These are phyloP conservation scores for Trypanosoma boissoni DNA, from an alignment of 208 protist species.

Conservation along the genomic window DNA sequence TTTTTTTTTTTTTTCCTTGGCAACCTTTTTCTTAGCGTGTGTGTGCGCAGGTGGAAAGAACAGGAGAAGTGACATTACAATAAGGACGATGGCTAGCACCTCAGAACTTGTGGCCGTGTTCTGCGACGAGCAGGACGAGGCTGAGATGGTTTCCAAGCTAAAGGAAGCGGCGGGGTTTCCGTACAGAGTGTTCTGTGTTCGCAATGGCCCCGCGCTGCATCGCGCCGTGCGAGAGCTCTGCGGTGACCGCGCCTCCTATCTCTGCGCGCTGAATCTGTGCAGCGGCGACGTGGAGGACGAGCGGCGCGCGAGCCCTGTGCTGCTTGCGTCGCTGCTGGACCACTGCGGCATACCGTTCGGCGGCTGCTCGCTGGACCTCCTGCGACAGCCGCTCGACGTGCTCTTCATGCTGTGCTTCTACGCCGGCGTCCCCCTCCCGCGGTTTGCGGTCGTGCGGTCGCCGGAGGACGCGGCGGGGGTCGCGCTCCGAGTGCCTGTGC, in stretches of 20 bases:
- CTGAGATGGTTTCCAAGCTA: background rate
- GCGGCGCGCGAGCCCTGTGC: constrained; percentile 29
- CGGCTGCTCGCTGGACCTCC: constrained; percentile 45
- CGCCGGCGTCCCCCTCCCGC: constrained; percentile 56
- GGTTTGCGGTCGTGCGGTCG: constrained; percentile 40
- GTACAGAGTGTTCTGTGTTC: constrained; percentile 33
- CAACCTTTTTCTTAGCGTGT: constrained; percentile 22
- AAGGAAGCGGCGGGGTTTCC: constrained; percentile 12
- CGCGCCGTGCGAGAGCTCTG: constrained; percentile 28
- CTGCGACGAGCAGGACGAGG: constrained; percentile 16
- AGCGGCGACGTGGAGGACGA: constrained; percentile 29
- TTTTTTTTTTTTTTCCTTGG: constrained; percentile 13
- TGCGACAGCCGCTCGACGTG: constrained; percentile 56
- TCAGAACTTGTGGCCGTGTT: constrained; percentile 37
- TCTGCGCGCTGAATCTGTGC: constrained; percentile 52
- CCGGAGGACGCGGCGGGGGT: constrained; percentile 24
- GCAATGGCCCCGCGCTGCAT: constrained; percentile 35
- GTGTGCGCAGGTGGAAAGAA: constrained; percentile 16
- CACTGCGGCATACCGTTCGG: constrained; percentile 36
- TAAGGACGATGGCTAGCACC: too few species aligned
- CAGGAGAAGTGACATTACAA: too few species aligned
- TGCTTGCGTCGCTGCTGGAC: constrained; percentile 45
- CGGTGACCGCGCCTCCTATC: constrained; percentile 19
- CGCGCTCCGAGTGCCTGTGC: constrained; percentile 20
- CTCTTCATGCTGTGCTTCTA: constrained; percentile 81